Conservation (phyloP, 2,329 filamentous ascomycete species). For the Achaetomium macrosporum region DNA sequence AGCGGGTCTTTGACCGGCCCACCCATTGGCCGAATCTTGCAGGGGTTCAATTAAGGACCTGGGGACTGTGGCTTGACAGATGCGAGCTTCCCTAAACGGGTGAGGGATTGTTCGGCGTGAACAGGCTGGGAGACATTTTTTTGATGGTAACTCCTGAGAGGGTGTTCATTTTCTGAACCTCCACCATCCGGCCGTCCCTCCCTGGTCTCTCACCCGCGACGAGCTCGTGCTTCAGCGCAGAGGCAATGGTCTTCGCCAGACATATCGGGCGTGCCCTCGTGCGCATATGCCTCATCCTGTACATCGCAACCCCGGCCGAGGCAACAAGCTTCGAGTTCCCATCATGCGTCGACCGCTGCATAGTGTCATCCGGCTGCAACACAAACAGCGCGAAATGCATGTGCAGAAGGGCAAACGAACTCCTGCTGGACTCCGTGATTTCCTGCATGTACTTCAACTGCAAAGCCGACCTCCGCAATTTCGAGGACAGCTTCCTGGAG, state of each 20-base stretch:
- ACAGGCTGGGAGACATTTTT: no score
- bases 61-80: background rate
- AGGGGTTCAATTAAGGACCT: conserved; percentile 5
- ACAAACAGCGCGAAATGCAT: conserved; percentile 32
- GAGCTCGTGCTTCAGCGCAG: background rate
- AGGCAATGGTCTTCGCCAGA: conserved; percentile 9
- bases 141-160: background rate
- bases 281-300: conserved; percentile 6
- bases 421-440: conserved; percentile 34
- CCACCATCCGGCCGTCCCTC: background rate
- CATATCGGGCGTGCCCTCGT: conserved; percentile 12
- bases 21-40: background rate
- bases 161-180: background rate
- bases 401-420: conserved; percentile 31
- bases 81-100: background rate
- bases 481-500: conserved; percentile 29
- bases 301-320: conserved; percentile 1
- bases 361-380: conserved; percentile 31
- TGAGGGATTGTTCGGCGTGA: background rate
- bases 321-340: conserved; percentile 15
- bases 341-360: conserved; percentile 33
- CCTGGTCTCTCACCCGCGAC: background rate
- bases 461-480: conserved; percentile 26
- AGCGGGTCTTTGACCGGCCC: no score
- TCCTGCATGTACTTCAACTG: conserved; percentile 37